Percentiles rank a stretch among this genome's conserved stretches.
Evolutionary conservation across 768 basidiomycete genomes (phyloP).

Genomic region (Mycena vulgaris): DNA sequence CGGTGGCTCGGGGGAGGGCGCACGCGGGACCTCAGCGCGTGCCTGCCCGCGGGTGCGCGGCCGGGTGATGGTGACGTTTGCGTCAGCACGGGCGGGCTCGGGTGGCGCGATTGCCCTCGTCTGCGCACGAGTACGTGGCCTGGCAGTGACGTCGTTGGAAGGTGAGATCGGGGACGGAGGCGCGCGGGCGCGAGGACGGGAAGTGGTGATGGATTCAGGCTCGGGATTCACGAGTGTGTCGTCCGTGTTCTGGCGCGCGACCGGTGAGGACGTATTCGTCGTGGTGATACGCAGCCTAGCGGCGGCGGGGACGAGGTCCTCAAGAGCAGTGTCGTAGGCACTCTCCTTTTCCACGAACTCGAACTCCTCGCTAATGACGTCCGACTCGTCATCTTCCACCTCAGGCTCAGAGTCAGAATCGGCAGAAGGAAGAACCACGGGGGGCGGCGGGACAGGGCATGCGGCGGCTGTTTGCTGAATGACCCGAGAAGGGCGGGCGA

Average conservation of each 20-base stretch:
- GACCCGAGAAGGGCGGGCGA: not conserved
- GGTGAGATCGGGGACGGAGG: constrained; percentile 15
- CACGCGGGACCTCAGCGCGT: not conserved
- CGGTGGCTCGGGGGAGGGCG: constrained; percentile 6
- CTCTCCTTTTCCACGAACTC: constrained; percentile 28
- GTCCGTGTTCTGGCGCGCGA: constrained; percentile 22
- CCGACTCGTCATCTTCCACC: not conserved
- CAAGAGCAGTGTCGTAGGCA: constrained; percentile 26
- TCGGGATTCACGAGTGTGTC: constrained; percentile 19
- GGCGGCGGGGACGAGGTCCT: constrained; percentile 18
- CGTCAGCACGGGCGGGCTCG: not conserved
- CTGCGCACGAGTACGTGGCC: not conserved
- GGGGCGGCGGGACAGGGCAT: no score
- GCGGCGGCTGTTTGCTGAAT: no score
- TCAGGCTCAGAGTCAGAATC: not conserved
- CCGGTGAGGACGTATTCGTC: not conserved
- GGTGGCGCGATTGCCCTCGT: constrained; percentile 6
- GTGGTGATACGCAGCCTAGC: constrained; percentile 11
- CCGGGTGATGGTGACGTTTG: constrained; percentile 1
- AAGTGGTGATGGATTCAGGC: not conserved
- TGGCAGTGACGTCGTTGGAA: not conserved
- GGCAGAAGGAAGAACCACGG: not conserved
- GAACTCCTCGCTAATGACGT: constrained; percentile 14
- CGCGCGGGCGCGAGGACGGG: not conserved
- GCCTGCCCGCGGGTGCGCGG: constrained; percentile 19